These are phyloP conservation scores for Metschnikowia colocasiae DNA, from an alignment of 805 yeast species.

Conservation along the genomic window DNA sequence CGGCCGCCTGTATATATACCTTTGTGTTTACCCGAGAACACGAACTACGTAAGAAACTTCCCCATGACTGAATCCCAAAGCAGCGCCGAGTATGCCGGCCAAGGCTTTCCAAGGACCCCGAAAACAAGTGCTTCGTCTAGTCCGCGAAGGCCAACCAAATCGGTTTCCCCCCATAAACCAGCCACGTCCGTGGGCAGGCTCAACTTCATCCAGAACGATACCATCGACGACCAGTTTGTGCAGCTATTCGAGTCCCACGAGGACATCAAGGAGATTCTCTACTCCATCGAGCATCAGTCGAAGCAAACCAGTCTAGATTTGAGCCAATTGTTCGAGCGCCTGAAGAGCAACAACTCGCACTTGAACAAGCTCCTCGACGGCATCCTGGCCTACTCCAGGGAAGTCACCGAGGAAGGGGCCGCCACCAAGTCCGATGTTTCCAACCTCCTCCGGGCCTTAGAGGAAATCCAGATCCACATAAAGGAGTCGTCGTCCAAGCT, in stretches of 20 bases:
- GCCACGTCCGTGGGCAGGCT: constrained; percentile 22
- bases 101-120: background rate
- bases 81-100: background rate
- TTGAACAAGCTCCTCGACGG: constrained; percentile 34
- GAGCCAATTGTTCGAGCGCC: constrained; percentile 35
- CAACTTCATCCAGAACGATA: constrained; percentile 31
- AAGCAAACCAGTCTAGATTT: constrained; percentile 36
- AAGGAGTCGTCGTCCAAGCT: background rate
- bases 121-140: constrained; percentile 1
- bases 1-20: constrained; percentile 2
- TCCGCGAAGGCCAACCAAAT: constrained; percentile 15
- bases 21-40: background rate
- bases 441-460: constrained; percentile 21
- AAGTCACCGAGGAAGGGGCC: constrained; percentile 34
- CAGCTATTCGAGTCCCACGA: constrained; percentile 26
- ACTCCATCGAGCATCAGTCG: constrained; percentile 30
- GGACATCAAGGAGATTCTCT: constrained; percentile 27
- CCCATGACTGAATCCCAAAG: background rate
- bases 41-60: background rate
- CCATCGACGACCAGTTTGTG: constrained; percentile 33
- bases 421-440: constrained; percentile 32
- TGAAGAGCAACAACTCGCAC: constrained; percentile 38
- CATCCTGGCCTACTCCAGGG: constrained; percentile 32
- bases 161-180: constrained; percentile 27
- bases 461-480: constrained; percentile 5